Conservation (phyloP, 2,329 filamentous ascomycete genomes). For the Penicillium frequentans region DNA sequence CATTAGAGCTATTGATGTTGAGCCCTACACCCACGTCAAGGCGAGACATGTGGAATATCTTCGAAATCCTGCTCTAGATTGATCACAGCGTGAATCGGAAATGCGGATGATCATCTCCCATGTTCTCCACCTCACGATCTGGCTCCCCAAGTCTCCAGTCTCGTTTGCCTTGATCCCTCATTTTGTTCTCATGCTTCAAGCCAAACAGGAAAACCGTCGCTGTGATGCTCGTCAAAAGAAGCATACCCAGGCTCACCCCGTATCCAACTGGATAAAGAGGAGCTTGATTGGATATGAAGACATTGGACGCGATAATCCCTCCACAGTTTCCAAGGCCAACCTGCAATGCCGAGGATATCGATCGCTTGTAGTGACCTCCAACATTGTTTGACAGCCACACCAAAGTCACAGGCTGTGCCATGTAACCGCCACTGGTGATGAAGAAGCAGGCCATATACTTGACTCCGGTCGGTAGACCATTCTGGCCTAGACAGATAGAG, state of each 20-base stretch:
- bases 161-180: no score
- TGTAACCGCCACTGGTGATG: conserved; percentile 39
- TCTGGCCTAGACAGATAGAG: conserved; percentile 23
- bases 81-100: no score
- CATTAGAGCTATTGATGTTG: no score
- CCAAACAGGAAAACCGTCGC: no score
- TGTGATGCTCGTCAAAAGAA: conserved; percentile 15
- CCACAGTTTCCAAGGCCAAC: conserved; percentile 35
- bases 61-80: no score
- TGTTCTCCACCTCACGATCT: no score
- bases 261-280: conserved; percentile 31
- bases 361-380: conserved; percentile 31
- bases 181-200: no score
- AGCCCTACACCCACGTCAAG: no score
- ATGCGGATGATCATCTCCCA: no score
- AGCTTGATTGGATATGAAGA: conserved; percentile 26
- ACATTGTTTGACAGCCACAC: conserved; percentile 47
- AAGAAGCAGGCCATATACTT: conserved; percentile 44
- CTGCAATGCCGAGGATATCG: conserved; percentile 31
- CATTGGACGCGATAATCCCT: conserved; percentile 32
- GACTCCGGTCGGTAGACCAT: conserved; percentile 21
- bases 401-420: conserved; percentile 24
- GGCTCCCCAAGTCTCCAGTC: no score
- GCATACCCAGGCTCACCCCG: conserved; percentile 10
- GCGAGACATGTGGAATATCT: no score